Conservation (phyloP, 768 basidiomycete species). For the Xerocomellus chrysenteron region DNA sequence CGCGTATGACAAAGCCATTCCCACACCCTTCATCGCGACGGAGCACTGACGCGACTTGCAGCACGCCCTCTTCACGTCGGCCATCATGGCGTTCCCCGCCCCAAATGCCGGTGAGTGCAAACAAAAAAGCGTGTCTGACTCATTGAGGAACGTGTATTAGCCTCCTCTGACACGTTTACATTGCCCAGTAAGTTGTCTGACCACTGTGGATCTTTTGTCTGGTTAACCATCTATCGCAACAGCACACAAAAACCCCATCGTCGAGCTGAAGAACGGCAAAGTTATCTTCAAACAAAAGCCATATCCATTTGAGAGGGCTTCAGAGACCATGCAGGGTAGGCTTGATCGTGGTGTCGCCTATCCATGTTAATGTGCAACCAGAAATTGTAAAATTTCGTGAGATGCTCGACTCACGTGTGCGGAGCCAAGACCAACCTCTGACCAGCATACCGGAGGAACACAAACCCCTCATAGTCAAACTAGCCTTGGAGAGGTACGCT, state of each 20-base stretch:
- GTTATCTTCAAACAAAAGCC: constrained; percentile 74
- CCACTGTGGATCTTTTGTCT: not conserved
- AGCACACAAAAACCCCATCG: constrained; percentile 43
- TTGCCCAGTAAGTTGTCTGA: constrained; percentile 17
- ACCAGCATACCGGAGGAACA: constrained; percentile 64
- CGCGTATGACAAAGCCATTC: constrained; percentile 33
- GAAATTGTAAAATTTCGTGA: constrained; percentile 78
- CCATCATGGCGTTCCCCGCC: constrained; percentile 23
- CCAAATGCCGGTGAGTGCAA: constrained; percentile 16
- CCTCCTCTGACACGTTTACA: constrained; percentile 4
- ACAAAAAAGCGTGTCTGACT: constrained; percentile 1
- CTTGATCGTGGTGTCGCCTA: not conserved
- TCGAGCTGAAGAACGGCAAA: constrained; percentile 76
- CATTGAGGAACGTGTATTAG: constrained; percentile 12
- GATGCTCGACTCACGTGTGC: constrained; percentile 59
- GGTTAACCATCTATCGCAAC: constrained; percentile 25
- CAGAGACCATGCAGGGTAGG: constrained; percentile 79
- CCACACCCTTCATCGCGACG: constrained; percentile 27
- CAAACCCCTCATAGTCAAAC: constrained; percentile 73
- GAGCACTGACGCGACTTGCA: constrained; percentile 16
- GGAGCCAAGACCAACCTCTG: constrained; percentile 50
- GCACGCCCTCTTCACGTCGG: constrained; percentile 9
- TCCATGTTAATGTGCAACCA: constrained; percentile 27
- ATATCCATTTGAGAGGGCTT: constrained; percentile 71
- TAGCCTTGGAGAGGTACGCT: constrained; percentile 80